Evolutionary conservation across 179 eudicot genomes (phyloP).

Genomic region (Beta corolliflora): DNA sequence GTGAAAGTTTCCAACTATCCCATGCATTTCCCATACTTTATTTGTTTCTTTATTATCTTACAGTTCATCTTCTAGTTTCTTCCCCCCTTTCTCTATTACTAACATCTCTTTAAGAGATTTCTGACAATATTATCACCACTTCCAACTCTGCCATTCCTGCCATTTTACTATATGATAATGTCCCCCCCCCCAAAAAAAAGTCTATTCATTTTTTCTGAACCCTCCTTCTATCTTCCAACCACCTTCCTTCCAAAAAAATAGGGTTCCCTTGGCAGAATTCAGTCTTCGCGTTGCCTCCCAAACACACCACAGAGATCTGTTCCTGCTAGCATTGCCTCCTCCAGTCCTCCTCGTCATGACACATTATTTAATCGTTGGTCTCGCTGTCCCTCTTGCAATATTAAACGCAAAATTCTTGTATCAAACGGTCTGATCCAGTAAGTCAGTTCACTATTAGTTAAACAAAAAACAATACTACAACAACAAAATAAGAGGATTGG

Average conservation of each 20-base stretch:
- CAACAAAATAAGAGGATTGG: too few species aligned
- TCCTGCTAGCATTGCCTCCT: conserved; percentile 27
- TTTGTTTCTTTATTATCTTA: conserved; percentile 4
- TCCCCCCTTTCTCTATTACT: conserved; percentile 26
- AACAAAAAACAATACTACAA: too few species aligned
- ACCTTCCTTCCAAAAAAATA: conserved; percentile 19
- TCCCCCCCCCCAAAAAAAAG: not conserved
- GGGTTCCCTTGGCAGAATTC: conserved; percentile 20
- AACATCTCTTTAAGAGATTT: conserved; percentile 15
- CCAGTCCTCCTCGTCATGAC: conserved; percentile 8
- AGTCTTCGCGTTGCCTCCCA: conserved; percentile 32
- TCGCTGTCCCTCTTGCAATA: not conserved
- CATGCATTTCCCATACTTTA: conserved; percentile 17
- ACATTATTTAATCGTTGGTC: conserved; percentile 13
- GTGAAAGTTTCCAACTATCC: not conserved
- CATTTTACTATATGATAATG: not conserved
- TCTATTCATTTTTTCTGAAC: not conserved
- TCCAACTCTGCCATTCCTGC: conserved; percentile 15
- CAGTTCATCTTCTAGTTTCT: conserved; percentile 19
- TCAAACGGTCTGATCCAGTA: too few species aligned
- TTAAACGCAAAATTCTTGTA: too few species aligned
- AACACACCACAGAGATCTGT: conserved; percentile 37
- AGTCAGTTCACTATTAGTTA: too few species aligned
- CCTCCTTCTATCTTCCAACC: conserved; percentile 23
- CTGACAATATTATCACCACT: conserved; percentile 29